Evolutionary conservation across 805 yeast species (phyloP), one percentile per base, ranked within the genome.

Genomic region (Saccharomycopsis fermentans): DNA sequence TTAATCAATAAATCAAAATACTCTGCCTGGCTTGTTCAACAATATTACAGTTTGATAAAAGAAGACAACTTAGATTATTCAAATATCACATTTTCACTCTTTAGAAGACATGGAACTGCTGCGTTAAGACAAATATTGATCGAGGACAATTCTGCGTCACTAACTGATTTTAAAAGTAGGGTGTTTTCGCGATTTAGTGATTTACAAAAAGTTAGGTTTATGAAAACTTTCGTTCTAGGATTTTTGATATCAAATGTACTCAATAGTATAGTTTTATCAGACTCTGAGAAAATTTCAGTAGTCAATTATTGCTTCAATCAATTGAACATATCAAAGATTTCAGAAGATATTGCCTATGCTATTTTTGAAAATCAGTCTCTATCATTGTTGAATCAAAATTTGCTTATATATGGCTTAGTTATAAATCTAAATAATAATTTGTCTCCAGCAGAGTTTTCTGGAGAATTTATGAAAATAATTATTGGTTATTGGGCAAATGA

Each of bases 401-500:
- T 43, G 14, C 50, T 43, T 21, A 21, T 48, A 9, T 56, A 57
- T 57, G 37, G 37, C 17, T 34, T 54, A 2, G 55, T 54, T 1
- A n/a, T 47, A 27, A 39, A 29, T 17, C 12, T 52, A 14, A 52
- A 57, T 19, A 2, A 50, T 17, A 34, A 40, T 32, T 55, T 37
- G 24, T 43, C 57, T 1, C 17, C 17, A 21, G 40, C 19, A 14
- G 59, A 57, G 12, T 57, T 57, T 37, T 9, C 26, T 16, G 53
- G 9, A 2, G 17, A 43, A 24, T 57, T 57, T 37, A 48, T 21
- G 5, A 39, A 21, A 14, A 35, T 55, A 34, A 32, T 59, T 14
- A 36, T 29, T 5, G 32, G 37, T 40, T 59, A 51, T 39, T 59
- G 61, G 61, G 52, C 43, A 11, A 53, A 59, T 48, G 52, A 55